phyloP scores from a whole-genome alignment of 176 grass and related monocot genomes.

The Aegilops bicornis region DNA sequence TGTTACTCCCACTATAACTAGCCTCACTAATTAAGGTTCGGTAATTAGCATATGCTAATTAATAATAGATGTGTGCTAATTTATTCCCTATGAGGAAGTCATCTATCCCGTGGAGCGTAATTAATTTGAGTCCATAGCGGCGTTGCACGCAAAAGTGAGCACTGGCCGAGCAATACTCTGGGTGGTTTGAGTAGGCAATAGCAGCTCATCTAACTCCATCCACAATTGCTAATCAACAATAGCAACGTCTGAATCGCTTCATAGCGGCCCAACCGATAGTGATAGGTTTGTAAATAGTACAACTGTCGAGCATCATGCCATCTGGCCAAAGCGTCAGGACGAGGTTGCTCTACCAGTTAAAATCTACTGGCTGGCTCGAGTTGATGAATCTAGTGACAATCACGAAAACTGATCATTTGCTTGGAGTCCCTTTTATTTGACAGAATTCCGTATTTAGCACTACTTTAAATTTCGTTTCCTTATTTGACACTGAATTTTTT shows the following conservation, averaged over 20 bases:
- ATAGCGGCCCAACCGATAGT: background rate
- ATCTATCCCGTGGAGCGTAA: background rate
- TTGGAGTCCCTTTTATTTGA: background rate
- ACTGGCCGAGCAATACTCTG: background rate
- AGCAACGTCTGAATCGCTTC: background rate
- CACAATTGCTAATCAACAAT: background rate
- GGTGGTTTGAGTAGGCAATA: conserved; percentile 36
- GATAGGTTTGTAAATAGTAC: background rate
- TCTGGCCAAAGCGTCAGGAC: background rate
- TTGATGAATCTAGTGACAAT: background rate
- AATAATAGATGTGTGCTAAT: too few relatives aligned
- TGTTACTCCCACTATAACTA: too few relatives aligned
- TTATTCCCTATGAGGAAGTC: background rate
- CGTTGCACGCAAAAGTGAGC: conserved; percentile 15
- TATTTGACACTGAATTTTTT: too few relatives aligned
- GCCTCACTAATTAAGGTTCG: too few relatives aligned
- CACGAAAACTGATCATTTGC: background rate
- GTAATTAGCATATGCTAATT: too few relatives aligned
- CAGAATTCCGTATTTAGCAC: too few relatives aligned
- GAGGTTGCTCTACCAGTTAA: background rate
- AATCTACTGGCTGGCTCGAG: background rate
- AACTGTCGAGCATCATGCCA: background rate
- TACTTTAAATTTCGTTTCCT: too few relatives aligned
- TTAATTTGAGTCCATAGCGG: background rate
- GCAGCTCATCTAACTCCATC: conserved; percentile 39